A percentile compares a stretch with the other conserved stretches of the same genome.
Conservation (phyloP, 352 stramenopile genomes). For the Pythium pyrilobum region DNA sequence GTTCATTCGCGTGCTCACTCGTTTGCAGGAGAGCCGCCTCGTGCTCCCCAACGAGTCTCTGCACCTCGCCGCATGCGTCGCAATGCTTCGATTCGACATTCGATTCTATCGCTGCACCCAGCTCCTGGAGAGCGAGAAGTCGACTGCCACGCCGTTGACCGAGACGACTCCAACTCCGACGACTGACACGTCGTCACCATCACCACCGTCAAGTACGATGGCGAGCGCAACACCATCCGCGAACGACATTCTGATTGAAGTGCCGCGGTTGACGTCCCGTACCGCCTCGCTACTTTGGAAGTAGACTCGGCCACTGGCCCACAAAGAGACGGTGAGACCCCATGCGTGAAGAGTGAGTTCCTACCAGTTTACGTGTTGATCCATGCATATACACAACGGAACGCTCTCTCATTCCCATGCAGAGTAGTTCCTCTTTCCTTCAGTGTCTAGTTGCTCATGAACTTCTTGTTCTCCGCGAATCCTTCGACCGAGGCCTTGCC, state of each 20-base stretch:
- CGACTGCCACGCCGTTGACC: not conserved
- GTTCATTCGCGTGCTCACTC: conserved; percentile 38
- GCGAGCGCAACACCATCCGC: not conserved
- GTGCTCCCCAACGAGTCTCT: conserved; percentile 42
- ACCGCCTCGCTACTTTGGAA: not conserved
- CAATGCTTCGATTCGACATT: conserved; percentile 39
- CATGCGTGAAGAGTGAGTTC: too few species aligned
- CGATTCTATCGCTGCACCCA: conserved; percentile 42
- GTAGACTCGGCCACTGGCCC: too few species aligned
- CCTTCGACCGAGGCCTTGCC: conserved; percentile 83
- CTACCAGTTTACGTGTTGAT: not conserved
- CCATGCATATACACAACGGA: not conserved
- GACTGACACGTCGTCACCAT: not conserved
- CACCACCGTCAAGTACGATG: not conserved
- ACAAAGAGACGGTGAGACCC: too few species aligned
- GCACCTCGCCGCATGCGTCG: conserved; percentile 44
- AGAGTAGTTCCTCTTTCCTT: not conserved
- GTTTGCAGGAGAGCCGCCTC: conserved; percentile 54
- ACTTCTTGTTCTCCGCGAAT: conserved; percentile 76
- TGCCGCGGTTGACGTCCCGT: not conserved
- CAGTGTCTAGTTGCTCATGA: conserved; percentile 71
- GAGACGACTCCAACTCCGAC: not conserved
- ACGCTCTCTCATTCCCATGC: not conserved
- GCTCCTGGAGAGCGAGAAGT: not conserved
- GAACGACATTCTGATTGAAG: too few species aligned